A percentile compares a stretch with the other conserved stretches of the same genome.
These are phyloP conservation scores for Cladosporium austrohemisphaericum DNA, from an alignment of 2,329 filamentous ascomycete species.

Conservation along the genomic window DNA sequence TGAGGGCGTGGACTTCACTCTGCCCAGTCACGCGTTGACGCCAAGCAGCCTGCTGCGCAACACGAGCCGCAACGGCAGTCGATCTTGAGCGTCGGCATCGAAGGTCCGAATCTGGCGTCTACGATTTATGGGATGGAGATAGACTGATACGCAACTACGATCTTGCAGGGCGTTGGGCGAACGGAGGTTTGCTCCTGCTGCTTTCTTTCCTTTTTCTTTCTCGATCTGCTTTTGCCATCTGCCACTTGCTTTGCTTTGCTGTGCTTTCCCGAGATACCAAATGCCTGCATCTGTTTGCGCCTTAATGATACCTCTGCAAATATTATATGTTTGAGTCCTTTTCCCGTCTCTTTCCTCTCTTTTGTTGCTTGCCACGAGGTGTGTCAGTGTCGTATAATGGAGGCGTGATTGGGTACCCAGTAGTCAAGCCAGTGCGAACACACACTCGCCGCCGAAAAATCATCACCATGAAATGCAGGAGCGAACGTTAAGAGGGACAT, in stretches of 20 bases:
- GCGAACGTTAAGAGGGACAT: too few relatives aligned
- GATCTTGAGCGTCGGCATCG: too few relatives aligned
- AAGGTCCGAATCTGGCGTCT: too few relatives aligned
- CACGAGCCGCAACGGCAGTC: background rate
- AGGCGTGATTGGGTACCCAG: too few relatives aligned
- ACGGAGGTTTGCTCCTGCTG: background rate
- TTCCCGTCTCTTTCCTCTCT: slow-evolving; percentile 7
- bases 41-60: slow-evolving; percentile 10
- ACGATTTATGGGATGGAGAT: background rate
- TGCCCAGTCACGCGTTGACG: background rate
- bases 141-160: background rate
- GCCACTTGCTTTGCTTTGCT: background rate
- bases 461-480: too few relatives aligned
- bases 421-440: too few relatives aligned
- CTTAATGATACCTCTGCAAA: slow-evolving; percentile 14
- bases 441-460: too few relatives aligned
- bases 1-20: slow-evolving; percentile 6
- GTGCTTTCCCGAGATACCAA: slow-evolving; percentile 7
- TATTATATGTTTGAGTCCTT: too few relatives aligned
- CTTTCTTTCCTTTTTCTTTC: background rate
- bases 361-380: too few relatives aligned
- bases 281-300: slow-evolving; percentile 6
- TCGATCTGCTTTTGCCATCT: slow-evolving; percentile 6
- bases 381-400: too few relatives aligned
- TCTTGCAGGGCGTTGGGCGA: background rate